These are phyloP conservation scores for Isatis tinctoria DNA, from an alignment of 345 rosid genomes.

Conservation along the genomic window DNA sequence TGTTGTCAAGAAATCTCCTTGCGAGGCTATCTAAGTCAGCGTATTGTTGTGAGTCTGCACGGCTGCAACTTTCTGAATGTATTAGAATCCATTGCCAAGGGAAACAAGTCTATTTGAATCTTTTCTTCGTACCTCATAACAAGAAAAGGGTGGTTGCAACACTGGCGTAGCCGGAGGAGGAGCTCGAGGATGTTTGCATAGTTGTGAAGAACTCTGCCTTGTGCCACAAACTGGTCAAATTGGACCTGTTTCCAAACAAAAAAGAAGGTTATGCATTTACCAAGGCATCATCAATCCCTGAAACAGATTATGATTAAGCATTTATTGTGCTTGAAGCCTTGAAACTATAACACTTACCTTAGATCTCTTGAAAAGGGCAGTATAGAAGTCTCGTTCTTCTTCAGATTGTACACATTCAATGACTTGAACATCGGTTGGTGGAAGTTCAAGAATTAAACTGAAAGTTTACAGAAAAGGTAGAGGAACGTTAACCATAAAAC, in stretches of 20 bases:
- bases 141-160: conserved; percentile 75
- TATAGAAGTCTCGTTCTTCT: conserved; percentile 59
- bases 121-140: conserved; percentile 48
- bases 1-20: conserved; percentile 51
- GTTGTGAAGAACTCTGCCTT: conserved; percentile 73
- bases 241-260: conserved; percentile 44
- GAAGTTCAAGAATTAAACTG: conserved; percentile 70
- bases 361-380: conserved; percentile 61
- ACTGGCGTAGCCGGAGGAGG: conserved; percentile 63
- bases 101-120: neutral
- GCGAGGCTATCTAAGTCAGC: conserved; percentile 57
- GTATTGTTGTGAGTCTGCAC: conserved; percentile 45
- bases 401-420: conserved; percentile 58
- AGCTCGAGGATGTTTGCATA: conserved; percentile 65
- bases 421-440: conserved; percentile 54
- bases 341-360: conserved; percentile 36
- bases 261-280: neutral
- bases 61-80: conserved; percentile 11
- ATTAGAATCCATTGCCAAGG: conserved; percentile 1
- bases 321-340: neutral
- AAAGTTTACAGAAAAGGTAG: neutral
- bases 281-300: neutral
- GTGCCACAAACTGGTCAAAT: conserved; percentile 66
- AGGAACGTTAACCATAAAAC: neutral
- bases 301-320: neutral